These are phyloP conservation scores for Phytophthora hybrid DNA, from an alignment of 352 stramenopile genomes.

Conservation along the genomic window DNA sequence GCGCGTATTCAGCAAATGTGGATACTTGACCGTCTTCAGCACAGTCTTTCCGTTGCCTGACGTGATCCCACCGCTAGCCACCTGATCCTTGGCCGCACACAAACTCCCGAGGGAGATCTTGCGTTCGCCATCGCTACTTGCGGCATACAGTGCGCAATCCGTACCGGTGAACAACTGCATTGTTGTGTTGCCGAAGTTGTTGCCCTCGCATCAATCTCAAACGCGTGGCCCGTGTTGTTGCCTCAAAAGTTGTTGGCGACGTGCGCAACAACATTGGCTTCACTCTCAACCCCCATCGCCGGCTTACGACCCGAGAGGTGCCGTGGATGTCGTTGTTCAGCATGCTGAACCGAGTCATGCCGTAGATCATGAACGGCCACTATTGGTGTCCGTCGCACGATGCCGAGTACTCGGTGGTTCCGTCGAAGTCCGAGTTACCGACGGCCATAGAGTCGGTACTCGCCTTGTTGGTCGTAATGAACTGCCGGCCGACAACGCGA, in stretches of 20 bases:
- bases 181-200: no score
- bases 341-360: conserved; percentile 28
- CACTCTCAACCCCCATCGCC: conserved; percentile 16
- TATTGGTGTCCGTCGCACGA: conserved; percentile 56
- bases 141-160: no score
- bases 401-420: conserved; percentile 39
- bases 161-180: no score
- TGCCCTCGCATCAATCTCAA: no score
- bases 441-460: conserved; percentile 51
- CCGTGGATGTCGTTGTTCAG: conserved; percentile 45
- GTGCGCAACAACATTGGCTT: no score
- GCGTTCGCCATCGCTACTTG: no score
- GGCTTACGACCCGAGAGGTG: conserved; percentile 45
- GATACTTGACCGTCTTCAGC: conserved; percentile 27
- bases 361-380: conserved; percentile 37
- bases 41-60: conserved; percentile 27
- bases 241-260: no score
- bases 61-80: conserved; percentile 25
- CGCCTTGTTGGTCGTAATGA: conserved; percentile 49
- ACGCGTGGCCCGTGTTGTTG: no score
- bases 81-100: conserved; percentile 28
- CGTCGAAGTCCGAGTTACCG: conserved; percentile 63
- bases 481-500: conserved; percentile 42
- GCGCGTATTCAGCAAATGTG: conserved; percentile 17
- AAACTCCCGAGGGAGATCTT: conserved; percentile 27